Base-by-base conservation (phyloP, 768 basidiomycete genomes). In the Boletus rufocinnamomeus region DNA sequence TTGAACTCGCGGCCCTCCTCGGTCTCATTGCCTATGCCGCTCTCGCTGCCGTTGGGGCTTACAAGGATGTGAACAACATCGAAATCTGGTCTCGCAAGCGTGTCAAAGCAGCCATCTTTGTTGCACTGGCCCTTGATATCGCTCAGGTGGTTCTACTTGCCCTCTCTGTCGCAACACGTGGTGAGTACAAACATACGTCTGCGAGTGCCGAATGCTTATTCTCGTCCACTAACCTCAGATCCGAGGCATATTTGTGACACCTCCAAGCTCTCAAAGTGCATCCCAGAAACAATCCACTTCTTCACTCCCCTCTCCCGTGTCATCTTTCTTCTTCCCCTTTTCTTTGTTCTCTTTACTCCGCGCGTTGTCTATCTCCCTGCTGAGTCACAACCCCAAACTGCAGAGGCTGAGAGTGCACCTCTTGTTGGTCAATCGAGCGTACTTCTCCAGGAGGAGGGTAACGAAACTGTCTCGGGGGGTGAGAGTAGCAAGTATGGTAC, bases 41-140 rank as follows among this genome's bases (percentile, higher is more conserved):
- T 38, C 76, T 93, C 50, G 88, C 90, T 16, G 84, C 85, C 11
- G 75, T 91, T 45, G 91, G 91, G 10, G 80, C 88, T 14, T 92
- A 85, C 84, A 91, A 93, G 73, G 90, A 91, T 61, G 76, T 88
- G 54, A 80, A 83, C 32, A 88, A 87, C 37, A 79, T 86, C 37
- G 77, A 84, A 40, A 83, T 90, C 19, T 91, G 88, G 89, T 80
- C 78, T 35, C 68, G 83, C 64, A 83, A 69, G 60, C 80, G 84
- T 48, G 71, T 91, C 64, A 89, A 80, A 69, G 46, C 76, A 8
- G 80, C 84, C 45, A 73, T 89, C 35, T 69, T 81, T 21, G 60
- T 79, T 45, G 80, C 88, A 13, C 71, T 90, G 47, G 75, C 69
- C 6, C 68, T 89, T 52, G 92, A 93, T 67, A 72, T 87, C 32